These are phyloP conservation scores for Discostella pseudostelligera DNA, from an alignment of 108 stramenopile genomes.

Conservation along the genomic window DNA sequence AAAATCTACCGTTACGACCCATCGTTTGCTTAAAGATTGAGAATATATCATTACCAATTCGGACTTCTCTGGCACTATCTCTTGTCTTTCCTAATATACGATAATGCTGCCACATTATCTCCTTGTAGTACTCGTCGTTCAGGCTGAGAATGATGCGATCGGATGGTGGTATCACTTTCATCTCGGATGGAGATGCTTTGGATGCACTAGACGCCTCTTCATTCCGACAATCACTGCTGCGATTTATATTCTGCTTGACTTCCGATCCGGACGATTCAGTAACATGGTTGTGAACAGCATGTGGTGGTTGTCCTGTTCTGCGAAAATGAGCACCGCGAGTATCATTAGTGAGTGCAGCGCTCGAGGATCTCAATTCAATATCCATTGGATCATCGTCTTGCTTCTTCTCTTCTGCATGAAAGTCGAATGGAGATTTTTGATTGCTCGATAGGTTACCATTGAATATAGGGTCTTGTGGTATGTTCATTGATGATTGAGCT, in stretches of 20 bases:
- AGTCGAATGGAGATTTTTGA: not conserved
- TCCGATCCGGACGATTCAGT: too few relatives aligned
- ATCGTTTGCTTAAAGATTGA: slow-evolving; percentile 16
- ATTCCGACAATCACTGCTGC: not conserved
- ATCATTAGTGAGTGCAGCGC: not conserved
- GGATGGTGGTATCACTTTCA: not conserved
- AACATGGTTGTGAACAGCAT: too few relatives aligned
- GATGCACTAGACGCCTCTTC: not conserved
- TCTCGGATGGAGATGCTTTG: not conserved
- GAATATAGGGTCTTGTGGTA: not conserved
- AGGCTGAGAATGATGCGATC: slow-evolving; percentile 18
- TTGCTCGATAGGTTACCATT: not conserved
- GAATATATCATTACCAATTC: slow-evolving; percentile 23
- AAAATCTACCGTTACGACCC: slow-evolving; percentile 11
- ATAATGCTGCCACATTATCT: slow-evolving; percentile 20
- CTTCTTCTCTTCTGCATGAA: not conserved
- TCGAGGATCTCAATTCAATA: not conserved
- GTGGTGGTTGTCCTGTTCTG: too few relatives aligned
- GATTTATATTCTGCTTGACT: too few relatives aligned
- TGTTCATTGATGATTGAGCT: not conserved
- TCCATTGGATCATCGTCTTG: not conserved
- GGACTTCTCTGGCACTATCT: slow-evolving; percentile 17
- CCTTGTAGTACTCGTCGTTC: slow-evolving; percentile 18
- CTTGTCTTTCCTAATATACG: slow-evolving; percentile 13
- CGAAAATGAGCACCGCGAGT: not conserved